Evolutionary conservation across 352 stramenopile genomes (phyloP), one percentile per base, ranked within the genome.

Genomic region (Phytophthora europaea): DNA sequence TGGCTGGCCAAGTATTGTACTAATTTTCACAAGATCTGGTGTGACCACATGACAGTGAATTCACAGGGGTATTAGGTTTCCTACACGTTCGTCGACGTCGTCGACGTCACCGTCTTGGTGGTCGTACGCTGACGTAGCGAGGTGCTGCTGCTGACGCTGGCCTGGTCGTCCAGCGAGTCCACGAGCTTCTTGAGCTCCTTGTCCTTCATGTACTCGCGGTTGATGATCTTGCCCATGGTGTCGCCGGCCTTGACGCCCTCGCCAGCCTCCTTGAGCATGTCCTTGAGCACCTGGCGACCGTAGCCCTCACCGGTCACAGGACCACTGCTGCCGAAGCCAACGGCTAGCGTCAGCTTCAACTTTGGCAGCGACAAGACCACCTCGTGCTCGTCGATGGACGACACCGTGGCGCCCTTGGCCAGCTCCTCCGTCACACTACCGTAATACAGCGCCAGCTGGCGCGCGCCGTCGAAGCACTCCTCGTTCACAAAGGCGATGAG

Each of bases 301-400:
- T 94, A 94, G 0, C 89, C 87, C 56, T 94, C 89, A 50, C 79
- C 86, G 6, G 89, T 87, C 12, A 96, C 79, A 1, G 89, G 89
- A 0, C 83, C 86, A 36, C 86, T 94, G 70, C 77, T 87, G 33
- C 87, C 89, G 61, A 96, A 96, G n/a, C 89, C 89, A 31, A 96
- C 86, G 5, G 85, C 89, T 10, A 96, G 81, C 62, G 89, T 96
- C 63, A 96, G 68, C 77, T 93, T 93, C 75, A 96, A 84, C 75
- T 94, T 94, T 20, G 89, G 89, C 9, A 96, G 72, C 22, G 73
- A 89, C 57, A 96, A 54, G 10, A 94, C 74, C 3, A 96, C 63
- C 56, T 96, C 89, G n/a, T 81, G 84, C 77, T 96, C 89, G 58
- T 96, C 89, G 66, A 96, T 93, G 38, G 89, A 94, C 36, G 81